Base-by-base conservation (phyloP, 345 rosid genomes). In the Linum usitatissimum region DNA sequence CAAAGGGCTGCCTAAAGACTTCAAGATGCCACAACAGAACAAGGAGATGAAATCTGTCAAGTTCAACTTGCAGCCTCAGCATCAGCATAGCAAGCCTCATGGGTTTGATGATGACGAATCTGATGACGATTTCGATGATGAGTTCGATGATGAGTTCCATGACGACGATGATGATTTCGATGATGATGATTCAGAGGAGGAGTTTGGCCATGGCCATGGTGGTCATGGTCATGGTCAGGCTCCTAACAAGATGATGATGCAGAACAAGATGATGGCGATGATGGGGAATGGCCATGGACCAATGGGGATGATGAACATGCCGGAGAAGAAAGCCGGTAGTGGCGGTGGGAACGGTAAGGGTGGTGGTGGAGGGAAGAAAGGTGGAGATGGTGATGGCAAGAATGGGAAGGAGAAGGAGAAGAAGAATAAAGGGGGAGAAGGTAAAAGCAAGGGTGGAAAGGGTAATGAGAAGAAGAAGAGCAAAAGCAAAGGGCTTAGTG, bases 31-130 rank as follows among this genome's bases (percentile, higher is more conserved):
- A 57, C 18, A 39, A 55, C 67, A 19, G 15, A 21, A 61, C 7
- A 88, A 80, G 40, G 83, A 77, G 7, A 79, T 86, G 64, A 93
- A 88, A 72, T 62, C 87, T 13, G 96, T 82, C 14, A 84, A 80
- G 77, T 93, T 87, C 63, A 77, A 76, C 7, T 59, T 82, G 67
- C 82, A 45, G 13, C 10, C 10, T 12, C 48, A 40, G 51, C 51
- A 45, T 9, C 51, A 45, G 51, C 51, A 45, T 10, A 10, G 17
- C 4, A 10, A 45, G 51, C 51, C 2, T 40, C 48, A 80, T 10
- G 77, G 79, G 14, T 86, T 77, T 9, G 38, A 64, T 21, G 56
- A 21, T 65, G 63, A 42, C 18, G 66, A 58, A 17, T 64, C 71
- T 57, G 86, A 83, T 58, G 72, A 62, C 19, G 75, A 40, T 9